Evolutionary conservation across 164 flowering plant genomes (phyloP).

Genomic region (Magnolia changhungtana): DNA sequence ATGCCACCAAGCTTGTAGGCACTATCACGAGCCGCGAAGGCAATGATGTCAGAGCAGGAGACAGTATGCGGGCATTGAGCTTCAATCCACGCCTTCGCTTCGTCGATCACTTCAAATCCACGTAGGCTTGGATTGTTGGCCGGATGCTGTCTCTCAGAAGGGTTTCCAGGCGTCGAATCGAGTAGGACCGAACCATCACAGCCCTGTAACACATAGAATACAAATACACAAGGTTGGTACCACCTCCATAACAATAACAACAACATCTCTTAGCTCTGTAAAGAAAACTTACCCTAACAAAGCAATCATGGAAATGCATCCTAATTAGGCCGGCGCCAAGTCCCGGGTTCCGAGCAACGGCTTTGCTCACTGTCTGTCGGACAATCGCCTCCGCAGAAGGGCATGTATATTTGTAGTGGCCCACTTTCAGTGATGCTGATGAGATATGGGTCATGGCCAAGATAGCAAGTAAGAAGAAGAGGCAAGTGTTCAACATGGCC

Average conservation of each 20-base stretch:
- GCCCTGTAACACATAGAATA: conserved; percentile 6
- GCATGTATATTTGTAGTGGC: conserved; percentile 16
- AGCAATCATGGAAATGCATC: conserved; percentile 74
- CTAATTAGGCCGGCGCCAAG: conserved; percentile 57
- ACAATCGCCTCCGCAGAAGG: conserved; percentile 25
- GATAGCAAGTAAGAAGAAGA: background rate
- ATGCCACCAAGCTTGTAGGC: conserved; percentile 1
- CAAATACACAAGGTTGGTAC: background rate
- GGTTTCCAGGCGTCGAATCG: conserved; percentile 5
- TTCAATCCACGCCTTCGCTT: conserved; percentile 3
- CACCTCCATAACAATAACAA: no score
- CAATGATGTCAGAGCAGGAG: conserved; percentile 9
- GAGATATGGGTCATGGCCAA: background rate
- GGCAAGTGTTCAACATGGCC: background rate
- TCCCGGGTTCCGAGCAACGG: conserved; percentile 40
- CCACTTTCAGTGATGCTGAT: conserved; percentile 14
- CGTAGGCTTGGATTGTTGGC: conserved; percentile 10
- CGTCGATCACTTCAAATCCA: conserved; percentile 9
- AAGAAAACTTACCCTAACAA: conserved; percentile 43
- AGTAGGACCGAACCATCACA: conserved; percentile 9
- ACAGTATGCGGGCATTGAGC: conserved; percentile 8
- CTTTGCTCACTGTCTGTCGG: conserved; percentile 34
- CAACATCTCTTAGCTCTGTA: no score
- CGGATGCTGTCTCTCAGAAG: background rate
- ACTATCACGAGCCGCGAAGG: conserved; percentile 9